A percentile compares a stretch with the other conserved stretches of the same genome.
Conservation (phyloP, 2,329 filamentous ascomycete genomes). For the Curvularia hawaiiensis region DNA sequence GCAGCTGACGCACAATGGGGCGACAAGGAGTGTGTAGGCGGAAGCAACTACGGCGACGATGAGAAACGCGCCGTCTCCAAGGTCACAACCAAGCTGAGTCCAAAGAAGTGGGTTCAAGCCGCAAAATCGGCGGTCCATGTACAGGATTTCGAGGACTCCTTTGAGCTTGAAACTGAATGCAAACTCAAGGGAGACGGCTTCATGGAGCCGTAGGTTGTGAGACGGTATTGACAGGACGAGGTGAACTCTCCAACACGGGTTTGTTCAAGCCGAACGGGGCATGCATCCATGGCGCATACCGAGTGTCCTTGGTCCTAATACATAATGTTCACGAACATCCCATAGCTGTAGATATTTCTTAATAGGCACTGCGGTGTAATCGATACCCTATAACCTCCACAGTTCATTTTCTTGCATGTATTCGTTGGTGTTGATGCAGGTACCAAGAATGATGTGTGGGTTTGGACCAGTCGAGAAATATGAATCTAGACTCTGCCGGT, state of each 20-base stretch:
- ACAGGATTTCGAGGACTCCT: slow-evolving; percentile 34
- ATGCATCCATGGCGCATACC: neutral
- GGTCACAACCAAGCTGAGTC: slow-evolving; percentile 34
- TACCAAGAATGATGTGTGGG: no score
- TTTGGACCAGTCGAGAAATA: no score
- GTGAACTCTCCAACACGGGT: neutral
- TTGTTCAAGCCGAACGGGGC: neutral
- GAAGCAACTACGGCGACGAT: slow-evolving; percentile 20
- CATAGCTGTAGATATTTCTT: neutral
- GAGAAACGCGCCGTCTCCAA: slow-evolving; percentile 26
- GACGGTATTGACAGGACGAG: neutral
- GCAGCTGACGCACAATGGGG: slow-evolving; percentile 47
- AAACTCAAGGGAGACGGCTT: slow-evolving; percentile 39
- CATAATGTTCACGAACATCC: neutral
- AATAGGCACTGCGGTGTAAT: slow-evolving; percentile 3
- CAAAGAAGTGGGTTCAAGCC: slow-evolving; percentile 17
- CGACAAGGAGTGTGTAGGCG: slow-evolving; percentile 39
- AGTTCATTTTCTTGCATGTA: neutral
- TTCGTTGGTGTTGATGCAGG: neutral
- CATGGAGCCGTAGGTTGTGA: slow-evolving; percentile 37
- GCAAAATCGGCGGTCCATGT: slow-evolving; percentile 25
- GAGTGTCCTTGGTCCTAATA: neutral
- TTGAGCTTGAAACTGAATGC: slow-evolving; percentile 38
- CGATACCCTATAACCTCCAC: neutral
- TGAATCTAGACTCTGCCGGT: neutral